Evolutionary conservation across 139 green algal species (phyloP), one percentile per base, ranked within the genome.

Genomic region (Edaphochlamys debaryana): DNA sequence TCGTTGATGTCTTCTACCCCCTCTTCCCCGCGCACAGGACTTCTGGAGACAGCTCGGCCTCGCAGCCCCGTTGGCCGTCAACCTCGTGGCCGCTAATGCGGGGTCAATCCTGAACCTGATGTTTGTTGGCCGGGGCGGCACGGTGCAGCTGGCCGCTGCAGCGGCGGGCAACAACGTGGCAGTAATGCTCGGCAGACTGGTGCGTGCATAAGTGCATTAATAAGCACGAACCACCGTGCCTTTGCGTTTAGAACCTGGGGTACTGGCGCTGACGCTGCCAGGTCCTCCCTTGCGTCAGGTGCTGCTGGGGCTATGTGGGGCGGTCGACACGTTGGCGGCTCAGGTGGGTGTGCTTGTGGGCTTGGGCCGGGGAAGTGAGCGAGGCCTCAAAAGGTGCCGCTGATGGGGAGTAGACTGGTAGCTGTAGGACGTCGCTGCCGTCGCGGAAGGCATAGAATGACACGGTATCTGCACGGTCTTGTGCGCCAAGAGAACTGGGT

Each of bases 91-190:
- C 19, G 74, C 60, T 19, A 81, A 81, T 50, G 74, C 74, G 0
- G 34, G 32, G 30, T 27, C 60, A 2, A 32, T 50, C 40, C 45
- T 75, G 29, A 86, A 80, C 80, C 69, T 86, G 8, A 37, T 73
- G 11, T 82, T 87, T 23, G 82, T 87, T 42, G 71, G 72, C 0
- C 58, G 71, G 0, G 66, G 56, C 11, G 82, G 82, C 64, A 87
- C 71, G 23, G 4, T 37, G 41, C 71, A 82, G 15, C 71, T 87
- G 23, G 82, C 82, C 1, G 71, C 82, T 1, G 82, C 63, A 4
- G 82, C 82, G 3, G 30, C 81, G 5, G 82, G 82, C 63, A 87
- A 87, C 48, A 87, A 87, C 66, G 42, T 82, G 36, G 62, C 72
- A 37, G 69, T 82, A 0, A 87, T 87, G 82, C 60, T 82, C 0